Base-by-base conservation (phyloP, 768 basidiomycete genomes). In the Podaxis carcinomalis region DNA sequence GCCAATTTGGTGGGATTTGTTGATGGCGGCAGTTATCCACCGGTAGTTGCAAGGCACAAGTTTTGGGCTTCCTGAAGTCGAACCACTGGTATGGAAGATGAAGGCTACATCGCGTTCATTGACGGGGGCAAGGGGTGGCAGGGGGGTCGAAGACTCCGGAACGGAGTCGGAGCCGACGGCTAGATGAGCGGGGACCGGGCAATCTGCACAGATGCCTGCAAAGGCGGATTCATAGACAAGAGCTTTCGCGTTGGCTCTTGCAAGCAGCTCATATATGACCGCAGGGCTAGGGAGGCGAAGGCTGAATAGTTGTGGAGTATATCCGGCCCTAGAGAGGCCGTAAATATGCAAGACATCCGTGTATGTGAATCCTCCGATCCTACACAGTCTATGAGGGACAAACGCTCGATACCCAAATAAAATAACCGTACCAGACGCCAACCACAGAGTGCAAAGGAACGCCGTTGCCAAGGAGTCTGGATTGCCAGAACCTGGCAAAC, bases 11-110 rank as follows among this genome's bases (percentile, higher is more conserved):
- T 74, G 69, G 37, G 87, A 83, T 71, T 92, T 92, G n/a, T 75
- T 65, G 51, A 85, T 73, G 2, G 82, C 83, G 16, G 81, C 71
- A 63, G 82, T 73, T 32, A 92, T 63, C 90, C 90, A 92, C 25
- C 74, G 79, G 65, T 83, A 84, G 67, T 75, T 87, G 73, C 87
- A 87, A 14, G 84, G 88, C 0, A 92, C 87, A 28, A 92, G 84
- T 67, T 90, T 92, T 0, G 90, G 90, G 66, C 83, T 88, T 51
- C 89, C 90, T n/a, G 89, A 91, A 4, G 90, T 92, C 44, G 89
- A 91, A 21, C 90, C 90, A 61, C 86, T 87, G 6, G 90, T 91
- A 70, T 90, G 90, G 78, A 90, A 92, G 56, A 90, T 76, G 76
- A 91, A 85, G 52, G 81, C 79, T 28, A 77, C 72, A 56, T 87